Conservation (phyloP, 2,329 filamentous ascomycete genomes). For the Calonectria hawksworthii region DNA sequence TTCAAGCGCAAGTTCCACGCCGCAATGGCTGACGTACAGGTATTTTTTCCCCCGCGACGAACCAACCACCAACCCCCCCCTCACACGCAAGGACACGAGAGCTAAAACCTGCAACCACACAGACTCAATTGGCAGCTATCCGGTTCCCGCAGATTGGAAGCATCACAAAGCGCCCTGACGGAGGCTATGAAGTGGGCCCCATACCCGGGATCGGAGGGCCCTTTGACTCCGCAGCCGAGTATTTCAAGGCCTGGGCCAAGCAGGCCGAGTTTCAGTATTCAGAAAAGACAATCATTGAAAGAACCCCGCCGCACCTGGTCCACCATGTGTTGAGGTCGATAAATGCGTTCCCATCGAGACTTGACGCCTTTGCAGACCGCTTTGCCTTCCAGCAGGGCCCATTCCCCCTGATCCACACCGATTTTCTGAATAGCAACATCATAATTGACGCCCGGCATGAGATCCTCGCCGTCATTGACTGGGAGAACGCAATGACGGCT, state of each 20-base stretch:
- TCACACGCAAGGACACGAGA: not conserved
- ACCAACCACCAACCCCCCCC: not conserved
- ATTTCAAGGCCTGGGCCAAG: slow-evolving; percentile 39
- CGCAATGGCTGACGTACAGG: slow-evolving; percentile 27
- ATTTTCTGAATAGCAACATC: slow-evolving; percentile 51
- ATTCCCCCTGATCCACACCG: slow-evolving; percentile 49
- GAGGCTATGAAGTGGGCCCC: slow-evolving; percentile 31
- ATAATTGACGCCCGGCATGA: slow-evolving; percentile 45
- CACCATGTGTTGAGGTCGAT: slow-evolving; percentile 7
- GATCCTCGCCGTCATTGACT: slow-evolving; percentile 49
- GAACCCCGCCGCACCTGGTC: not conserved
- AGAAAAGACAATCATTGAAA: slow-evolving; percentile 11
- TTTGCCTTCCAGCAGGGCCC: slow-evolving; percentile 35
- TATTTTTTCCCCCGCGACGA: not conserved
- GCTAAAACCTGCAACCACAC: not conserved
- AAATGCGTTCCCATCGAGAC: slow-evolving; percentile 1
- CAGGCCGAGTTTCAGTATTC: slow-evolving; percentile 27
- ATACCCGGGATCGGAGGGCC: slow-evolving; percentile 40
- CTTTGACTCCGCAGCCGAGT: slow-evolving; percentile 37
- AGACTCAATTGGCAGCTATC: slow-evolving; percentile 30
- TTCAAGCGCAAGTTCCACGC: slow-evolving; percentile 16
- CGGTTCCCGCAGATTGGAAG: slow-evolving; percentile 40
- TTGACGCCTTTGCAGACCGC: not conserved
- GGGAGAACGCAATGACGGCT: slow-evolving; percentile 46
- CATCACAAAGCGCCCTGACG: slow-evolving; percentile 25